phyloP scores from a whole-genome alignment of 2,329 filamentous ascomycete species.

The Ophiocordyceps australis region DNA sequence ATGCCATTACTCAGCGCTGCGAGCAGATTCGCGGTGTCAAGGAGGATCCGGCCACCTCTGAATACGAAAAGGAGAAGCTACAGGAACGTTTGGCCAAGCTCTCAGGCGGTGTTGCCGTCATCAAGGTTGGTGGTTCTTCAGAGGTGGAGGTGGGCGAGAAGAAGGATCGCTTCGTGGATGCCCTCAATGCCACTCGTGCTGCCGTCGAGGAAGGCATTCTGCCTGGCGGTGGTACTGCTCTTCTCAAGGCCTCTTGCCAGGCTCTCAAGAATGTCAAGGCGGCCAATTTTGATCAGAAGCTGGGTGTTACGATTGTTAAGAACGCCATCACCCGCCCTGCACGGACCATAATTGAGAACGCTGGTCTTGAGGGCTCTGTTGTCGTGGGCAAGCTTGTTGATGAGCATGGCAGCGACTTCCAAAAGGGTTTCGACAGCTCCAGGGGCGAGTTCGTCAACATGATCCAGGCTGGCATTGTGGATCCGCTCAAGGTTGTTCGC shows the following conservation, averaged over 20 bases:
- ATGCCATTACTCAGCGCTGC: constrained; percentile 81
- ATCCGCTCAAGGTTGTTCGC: constrained; percentile 98
- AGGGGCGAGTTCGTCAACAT: constrained; percentile 99
- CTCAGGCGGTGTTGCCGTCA: constrained; percentile 95
- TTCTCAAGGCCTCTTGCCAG: constrained; percentile 91
- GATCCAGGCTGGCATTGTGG: constrained; percentile 91
- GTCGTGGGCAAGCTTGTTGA: constrained; percentile 96
- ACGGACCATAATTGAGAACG: constrained; percentile 93
- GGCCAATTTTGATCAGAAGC: constrained; percentile 96
- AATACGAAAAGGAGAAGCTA: constrained; percentile 99
- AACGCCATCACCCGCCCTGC: constrained; percentile 93
- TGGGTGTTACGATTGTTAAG: constrained; percentile 95
- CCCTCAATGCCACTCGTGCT: constrained; percentile 91
- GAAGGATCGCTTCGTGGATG: constrained; percentile 99
- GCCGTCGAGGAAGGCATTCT: constrained; percentile 99
- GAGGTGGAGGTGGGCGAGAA: constrained; percentile 99
- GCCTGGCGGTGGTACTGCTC: constrained; percentile 91
- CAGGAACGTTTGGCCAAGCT: constrained; percentile 99
- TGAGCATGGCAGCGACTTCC: constrained; percentile 82
- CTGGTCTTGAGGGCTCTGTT: constrained; percentile 86
- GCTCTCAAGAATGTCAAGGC: constrained; percentile 70
- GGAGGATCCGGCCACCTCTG: constrained; percentile 79
- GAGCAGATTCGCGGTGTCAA: constrained; percentile 99
- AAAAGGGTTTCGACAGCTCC: constrained; percentile 92
- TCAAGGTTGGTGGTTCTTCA: constrained; percentile 94